Evolutionary conservation across 2,329 filamentous ascomycete genomes (phyloP), one percentile per base, ranked within the genome.

Genomic region (Talaromyces sp.): DNA sequence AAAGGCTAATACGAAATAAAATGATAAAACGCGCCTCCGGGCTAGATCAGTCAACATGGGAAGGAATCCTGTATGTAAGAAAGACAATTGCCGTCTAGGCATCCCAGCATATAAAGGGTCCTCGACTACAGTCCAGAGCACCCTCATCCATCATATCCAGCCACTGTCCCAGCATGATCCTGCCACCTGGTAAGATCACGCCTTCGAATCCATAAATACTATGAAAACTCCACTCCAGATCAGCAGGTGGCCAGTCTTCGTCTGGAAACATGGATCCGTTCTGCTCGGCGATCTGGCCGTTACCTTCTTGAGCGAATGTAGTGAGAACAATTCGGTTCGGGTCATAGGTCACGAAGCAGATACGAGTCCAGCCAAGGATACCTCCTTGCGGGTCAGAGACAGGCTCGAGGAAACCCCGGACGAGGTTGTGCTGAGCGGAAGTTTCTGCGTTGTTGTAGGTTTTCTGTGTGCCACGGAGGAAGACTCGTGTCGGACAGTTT

Each of bases 131-230:
- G 54, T 61, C 11, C 57, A 65, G 24, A 46, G 64, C 10, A 48
- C 61, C 19, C 68, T 58, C 66, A 29, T 64, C 54, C 38, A 65
- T 53, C 61, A 73, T 46, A 58, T 74, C 67, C 14, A 69, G 24
- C 81, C 81, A 86, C 27, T 77, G 70, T 11, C 80, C 81, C 56
- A 82, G 56, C 67, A 82, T 79, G 43, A 81, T 74, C 27, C 74
- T 73, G 1, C 75, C 75, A 4, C 80, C 78, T 2, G 80, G 80
- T 4, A 81, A 61, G 12, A 83, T 69, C 24, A 77, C 68, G 0
- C 77, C 80, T 65, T 83, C 79, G 59, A 81, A 83, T 3, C 70
- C 76, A 67, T 76, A 78, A 1, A 75, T 68, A 63, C 73, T 74
- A 19, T 66, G 60, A 51, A 73, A 72, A 56, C 72, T 64, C 0